These are phyloP conservation scores for Albugo laibachii DNA, from an alignment of 352 stramenopile species.

Conservation along the genomic window DNA sequence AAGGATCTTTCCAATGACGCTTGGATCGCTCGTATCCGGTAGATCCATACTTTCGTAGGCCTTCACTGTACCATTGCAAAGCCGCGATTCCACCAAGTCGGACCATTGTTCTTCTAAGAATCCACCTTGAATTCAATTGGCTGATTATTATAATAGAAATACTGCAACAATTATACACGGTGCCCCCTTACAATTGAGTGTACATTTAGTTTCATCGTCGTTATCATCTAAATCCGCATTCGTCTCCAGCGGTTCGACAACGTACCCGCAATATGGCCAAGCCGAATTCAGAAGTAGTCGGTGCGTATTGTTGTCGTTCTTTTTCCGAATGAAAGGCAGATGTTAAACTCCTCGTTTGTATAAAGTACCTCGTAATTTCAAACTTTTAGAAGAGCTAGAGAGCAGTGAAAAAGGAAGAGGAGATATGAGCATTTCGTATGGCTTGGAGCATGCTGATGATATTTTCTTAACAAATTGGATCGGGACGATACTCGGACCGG, in stretches of 20 bases:
- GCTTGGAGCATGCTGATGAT: slow-evolving; percentile 90
- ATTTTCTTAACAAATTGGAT: slow-evolving; percentile 98
- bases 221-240: no score
- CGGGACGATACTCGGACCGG: slow-evolving; percentile 91
- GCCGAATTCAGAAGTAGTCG: slow-evolving; percentile 58
- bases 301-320: slow-evolving; percentile 18
- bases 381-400: slow-evolving; percentile 86
- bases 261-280: slow-evolving; percentile 25
- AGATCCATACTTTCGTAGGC: slow-evolving; percentile 14
- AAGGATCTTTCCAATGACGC: slow-evolving; percentile 14
- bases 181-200: no score
- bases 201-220: no score
- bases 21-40: slow-evolving; percentile 13
- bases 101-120: no score
- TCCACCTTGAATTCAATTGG: no score
- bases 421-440: slow-evolving; percentile 89
- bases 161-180: no score
- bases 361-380: slow-evolving; percentile 84
- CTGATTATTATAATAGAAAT: no score
- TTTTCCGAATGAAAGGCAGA: background rate
- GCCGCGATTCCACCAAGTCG: slow-evolving; percentile 10
- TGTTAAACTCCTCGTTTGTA: background rate
- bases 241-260: background rate
- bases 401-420: slow-evolving; percentile 83
- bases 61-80: slow-evolving; percentile 21